These are phyloP conservation scores for Chalaropsis ovoidea DNA, from an alignment of 2,329 filamentous ascomycete species.

Conservation along the genomic window DNA sequence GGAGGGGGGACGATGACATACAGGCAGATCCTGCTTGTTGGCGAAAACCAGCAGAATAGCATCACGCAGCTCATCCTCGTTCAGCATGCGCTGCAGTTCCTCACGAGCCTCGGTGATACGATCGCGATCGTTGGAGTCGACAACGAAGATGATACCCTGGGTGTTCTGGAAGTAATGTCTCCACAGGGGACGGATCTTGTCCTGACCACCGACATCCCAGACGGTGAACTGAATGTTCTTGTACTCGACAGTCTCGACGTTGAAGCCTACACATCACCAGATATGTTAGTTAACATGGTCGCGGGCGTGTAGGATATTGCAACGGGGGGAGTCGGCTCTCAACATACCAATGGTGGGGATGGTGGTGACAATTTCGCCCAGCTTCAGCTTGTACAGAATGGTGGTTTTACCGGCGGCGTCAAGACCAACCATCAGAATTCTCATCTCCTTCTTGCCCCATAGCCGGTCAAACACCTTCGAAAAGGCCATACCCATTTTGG, in stretches of 20 bases:
- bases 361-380: slow-evolving; percentile 97
- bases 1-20: too few relatives aligned
- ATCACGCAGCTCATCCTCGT: slow-evolving; percentile 97
- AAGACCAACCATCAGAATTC: slow-evolving; percentile 99
- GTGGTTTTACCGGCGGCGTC: slow-evolving; percentile 99
- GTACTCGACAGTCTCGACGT: slow-evolving; percentile 99
- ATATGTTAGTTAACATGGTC: neutral
- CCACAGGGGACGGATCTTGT: slow-evolving; percentile 99
- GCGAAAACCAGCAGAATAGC: slow-evolving; percentile 94
- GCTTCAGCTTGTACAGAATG: slow-evolving; percentile 99
- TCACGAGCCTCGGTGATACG: slow-evolving; percentile 94
- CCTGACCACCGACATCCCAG: slow-evolving; percentile 99
- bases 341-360: slow-evolving; percentile 90
- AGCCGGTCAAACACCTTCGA: slow-evolving; percentile 94
- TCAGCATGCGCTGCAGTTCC: slow-evolving; percentile 95
- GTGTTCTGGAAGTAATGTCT: slow-evolving; percentile 99
- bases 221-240: slow-evolving; percentile 99
- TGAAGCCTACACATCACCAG: slow-evolving; percentile 59
- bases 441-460: slow-evolving; percentile 99
- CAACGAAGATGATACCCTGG: slow-evolving; percentile 99
- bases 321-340: neutral
- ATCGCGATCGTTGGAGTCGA: slow-evolving; percentile 97
- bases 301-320: neutral
- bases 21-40: slow-evolving; percentile 99
- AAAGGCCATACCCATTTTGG: slow-evolving; percentile 85